Base-by-base conservation (phyloP, 371 early-diverging fungal species). In the Mucor plumbeus region DNA sequence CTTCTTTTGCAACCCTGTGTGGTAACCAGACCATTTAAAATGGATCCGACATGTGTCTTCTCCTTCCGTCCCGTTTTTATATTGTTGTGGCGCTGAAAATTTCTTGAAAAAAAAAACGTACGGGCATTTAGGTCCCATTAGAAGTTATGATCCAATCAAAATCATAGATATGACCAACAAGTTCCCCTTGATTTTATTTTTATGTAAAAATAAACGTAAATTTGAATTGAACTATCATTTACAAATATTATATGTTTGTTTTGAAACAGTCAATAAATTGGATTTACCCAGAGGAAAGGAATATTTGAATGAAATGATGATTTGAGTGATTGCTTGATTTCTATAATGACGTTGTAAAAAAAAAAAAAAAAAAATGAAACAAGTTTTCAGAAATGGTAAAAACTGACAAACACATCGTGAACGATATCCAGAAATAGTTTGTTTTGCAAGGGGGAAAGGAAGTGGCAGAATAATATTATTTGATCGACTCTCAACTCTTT, bases 101-200 rank as follows among this genome's bases (percentile, higher is more conserved):
- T 7, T 26, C 26, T 26, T 3, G n/a, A n/a, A 54, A 54, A 54
- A 54, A 31, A 15, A 26, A 53, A 53, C 53, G 53, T 15, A 56
- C 17, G 19, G 56, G 56, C 56, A 35, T 36, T 17, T 15, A 56
- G 36, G 56, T 56, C 56, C 56, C 56, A 36, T 56, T n/a, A 35
- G 36, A 56, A 35, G 6, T 36, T 56, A 6, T 35, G 17, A 33
- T 56, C 56, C 34, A 56, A 56, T 36, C 56, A 56, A n/a, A 56
- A n/a, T n/a, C 1, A 11, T 15, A 14, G 17, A 2, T n/a, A 35
- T 56, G 36, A 56, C n/a, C 56, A 56, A 17, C 56, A 36, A 19
- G 56, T 36, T 35, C 56, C 36, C 56, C 36, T 17, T 35, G 5
- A 7, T 56, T 31, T 15, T 31, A 26, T 26, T 56, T 19, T 8